Base-by-base conservation (phyloP, 2,329 filamentous ascomycete genomes). In the Calonectria henricotiae region DNA sequence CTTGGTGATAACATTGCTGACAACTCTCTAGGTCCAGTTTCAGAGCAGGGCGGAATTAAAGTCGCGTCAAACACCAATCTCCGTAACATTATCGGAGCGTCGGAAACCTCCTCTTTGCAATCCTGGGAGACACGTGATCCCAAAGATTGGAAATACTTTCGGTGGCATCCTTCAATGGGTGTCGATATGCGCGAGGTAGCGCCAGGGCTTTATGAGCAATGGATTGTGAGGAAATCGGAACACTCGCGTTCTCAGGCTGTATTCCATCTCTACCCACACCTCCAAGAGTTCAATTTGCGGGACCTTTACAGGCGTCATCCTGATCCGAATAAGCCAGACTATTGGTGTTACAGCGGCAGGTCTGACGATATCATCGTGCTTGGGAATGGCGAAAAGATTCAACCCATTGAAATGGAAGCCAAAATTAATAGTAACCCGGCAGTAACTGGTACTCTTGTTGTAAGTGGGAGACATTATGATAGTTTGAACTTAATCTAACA, bases 31-130 rank as follows among this genome's bases (percentile, higher is more conserved):
- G 51, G 51, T 8, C 51, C 51, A 15, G 51, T 55, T 11, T 55
- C 51, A 6, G 51, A 55, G 20, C 17, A 55, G 23, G 51, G 51
- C 4, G 51, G 51, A 11, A 23, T 55, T 12, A 39, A 55, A 23
- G 51, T 55, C 23, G 51, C 51, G 5, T 55, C 51, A 12, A 13
- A 12, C 11, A 55, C 51, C 4, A 23, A 55, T 25, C 51, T 55
- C 6, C 51, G 51, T 32, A 55, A 55, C 5, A 55, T 55, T 55
- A 55, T 55, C 32, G 51, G 51, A 9, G 51, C 51, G 25, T 55
- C 51, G 7, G 51, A 55, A 39, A 55, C 51, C 1, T 55, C 51
- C 1, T 55, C 51, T 8, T 13, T 55, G 12, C 51, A 55, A 4
- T 55, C 51, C n/a, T 55, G 51, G 51, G 30, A 37, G 51, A 55